Evolutionary conservation across 495 filamentous ascomycete genomes (phyloP).

Genomic region (Podospora pseudoanserina): DNA sequence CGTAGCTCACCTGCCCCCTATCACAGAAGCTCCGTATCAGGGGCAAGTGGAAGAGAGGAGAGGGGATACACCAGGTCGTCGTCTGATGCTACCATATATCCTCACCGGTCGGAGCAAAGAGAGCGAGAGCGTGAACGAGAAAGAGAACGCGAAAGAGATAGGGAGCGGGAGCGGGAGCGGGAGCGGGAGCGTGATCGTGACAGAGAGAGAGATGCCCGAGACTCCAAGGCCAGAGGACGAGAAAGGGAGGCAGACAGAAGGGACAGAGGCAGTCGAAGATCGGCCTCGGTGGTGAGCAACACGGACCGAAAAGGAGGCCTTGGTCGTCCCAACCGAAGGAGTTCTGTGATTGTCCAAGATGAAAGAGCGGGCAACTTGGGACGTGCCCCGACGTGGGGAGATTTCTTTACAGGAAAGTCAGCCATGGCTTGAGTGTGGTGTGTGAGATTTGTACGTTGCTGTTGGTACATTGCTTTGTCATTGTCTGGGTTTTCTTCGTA

Average conservation of each 20-base stretch:
- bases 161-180: conserved; percentile 9
- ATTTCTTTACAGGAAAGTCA: conserved; percentile 5
- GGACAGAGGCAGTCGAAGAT: conserved; percentile 7
- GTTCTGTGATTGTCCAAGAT: conserved; percentile 6
- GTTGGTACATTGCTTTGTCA: background rate
- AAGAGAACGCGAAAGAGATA: conserved; percentile 7
- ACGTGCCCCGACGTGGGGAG: conserved; percentile 4
- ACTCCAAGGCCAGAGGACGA: conserved; percentile 10
- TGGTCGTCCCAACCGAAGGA: background rate
- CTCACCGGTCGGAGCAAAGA: background rate
- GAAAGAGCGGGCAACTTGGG: background rate
- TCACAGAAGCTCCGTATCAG: conserved; percentile 5
- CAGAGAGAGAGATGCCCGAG: background rate
- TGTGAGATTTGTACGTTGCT: background rate
- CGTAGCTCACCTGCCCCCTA: conserved; percentile 3
- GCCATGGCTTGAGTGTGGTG: background rate
- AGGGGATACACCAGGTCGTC: conserved; percentile 12
- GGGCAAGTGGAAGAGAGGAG: background rate
- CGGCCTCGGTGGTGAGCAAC: conserved; percentile 11
- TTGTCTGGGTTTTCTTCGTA: background rate
- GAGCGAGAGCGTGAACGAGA: conserved; percentile 15
- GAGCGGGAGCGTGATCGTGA: conserved; percentile 19
- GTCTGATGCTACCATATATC: conserved; percentile 6
- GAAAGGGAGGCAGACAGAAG: conserved; percentile 14
- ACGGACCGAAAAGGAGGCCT: background rate